A percentile compares a stretch with the other conserved stretches of the same genome.
phyloP scores from a whole-genome alignment of 2,329 filamentous ascomycete species.

The Ciborinia camelliae region DNA sequence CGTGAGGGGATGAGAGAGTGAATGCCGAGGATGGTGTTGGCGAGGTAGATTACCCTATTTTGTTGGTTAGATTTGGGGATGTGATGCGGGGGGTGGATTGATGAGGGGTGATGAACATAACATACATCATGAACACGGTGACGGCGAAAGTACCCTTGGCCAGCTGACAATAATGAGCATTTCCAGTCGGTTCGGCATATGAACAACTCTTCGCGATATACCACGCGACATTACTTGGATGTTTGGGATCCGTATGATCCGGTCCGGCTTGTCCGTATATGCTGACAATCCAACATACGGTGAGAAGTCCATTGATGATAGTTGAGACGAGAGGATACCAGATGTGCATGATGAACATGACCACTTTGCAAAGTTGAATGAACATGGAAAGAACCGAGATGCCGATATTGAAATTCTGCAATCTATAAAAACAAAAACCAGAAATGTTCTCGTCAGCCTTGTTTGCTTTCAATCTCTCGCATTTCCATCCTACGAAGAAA shows the following conservation, averaged over 20 bases:
- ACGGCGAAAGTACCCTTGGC: slow-evolving; percentile 66
- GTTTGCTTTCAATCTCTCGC: not conserved
- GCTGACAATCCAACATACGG: slow-evolving; percentile 62
- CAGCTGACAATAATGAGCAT: slow-evolving; percentile 59
- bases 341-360: slow-evolving; percentile 66
- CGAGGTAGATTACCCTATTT: slow-evolving; percentile 55
- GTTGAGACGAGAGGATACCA: slow-evolving; percentile 65
- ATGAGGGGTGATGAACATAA: slow-evolving; percentile 31
- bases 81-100: not conserved
- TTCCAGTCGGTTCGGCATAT: slow-evolving; percentile 52
- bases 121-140: slow-evolving; percentile 66
- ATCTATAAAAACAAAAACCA: slow-evolving; percentile 51
- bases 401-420: slow-evolving; percentile 73
- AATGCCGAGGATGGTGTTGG: slow-evolving; percentile 56
- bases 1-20: slow-evolving; percentile 49
- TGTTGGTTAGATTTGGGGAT: slow-evolving; percentile 9
- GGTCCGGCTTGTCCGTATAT: slow-evolving; percentile 69
- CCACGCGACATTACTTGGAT: slow-evolving; percentile 65
- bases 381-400: slow-evolving; percentile 75
- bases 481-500: not conserved
- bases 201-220: slow-evolving; percentile 70
- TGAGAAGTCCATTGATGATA: slow-evolving; percentile 54
- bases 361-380: slow-evolving; percentile 67
- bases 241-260: slow-evolving; percentile 64
- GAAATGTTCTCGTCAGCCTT: slow-evolving; percentile 17